Evolutionary conservation across 768 basidiomycete species (phyloP).

Genomic region (Sporobolomyces phaffii): DNA sequence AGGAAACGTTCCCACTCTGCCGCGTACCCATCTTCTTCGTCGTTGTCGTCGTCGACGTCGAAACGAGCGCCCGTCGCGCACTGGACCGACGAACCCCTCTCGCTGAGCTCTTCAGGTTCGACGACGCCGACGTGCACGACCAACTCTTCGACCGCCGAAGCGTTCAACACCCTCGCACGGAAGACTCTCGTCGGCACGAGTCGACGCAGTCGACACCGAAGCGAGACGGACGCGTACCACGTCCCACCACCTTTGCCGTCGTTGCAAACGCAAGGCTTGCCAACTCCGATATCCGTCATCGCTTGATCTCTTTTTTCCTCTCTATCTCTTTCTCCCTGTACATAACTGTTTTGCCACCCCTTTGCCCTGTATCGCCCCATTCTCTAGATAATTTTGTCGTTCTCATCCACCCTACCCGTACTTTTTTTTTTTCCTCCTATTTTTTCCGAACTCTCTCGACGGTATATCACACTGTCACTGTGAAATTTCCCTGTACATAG

Average conservation of each 20-base stretch:
- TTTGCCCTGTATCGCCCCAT: no score
- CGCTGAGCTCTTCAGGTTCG: not conserved
- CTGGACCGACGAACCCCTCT: slow-evolving; percentile 4
- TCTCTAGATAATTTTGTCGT: not conserved
- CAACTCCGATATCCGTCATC: no score
- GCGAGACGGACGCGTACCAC: no score
- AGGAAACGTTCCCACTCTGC: not conserved
- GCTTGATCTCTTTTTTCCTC: not conserved
- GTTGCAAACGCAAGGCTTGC: no score
- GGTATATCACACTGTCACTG: no score
- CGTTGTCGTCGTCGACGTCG: not conserved
- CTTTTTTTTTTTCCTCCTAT: not conserved
- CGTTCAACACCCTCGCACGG: no score
- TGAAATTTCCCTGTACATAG: no score
- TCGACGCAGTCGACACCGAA: not conserved
- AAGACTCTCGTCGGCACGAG: not conserved
- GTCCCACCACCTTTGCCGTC: no score
- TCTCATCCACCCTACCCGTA: not conserved
- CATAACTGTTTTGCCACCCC: not conserved
- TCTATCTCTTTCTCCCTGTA: not conserved
- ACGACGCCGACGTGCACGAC: not conserved
- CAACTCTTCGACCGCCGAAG: not conserved
- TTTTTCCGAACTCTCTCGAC: not conserved
- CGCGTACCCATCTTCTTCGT: not conserved
- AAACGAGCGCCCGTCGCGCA: not conserved